A percentile compares a stretch with the other conserved stretches of the same genome.
phyloP scores from a whole-genome alignment of 139 green algal species.

The Tetradesmus obliquus region DNA sequence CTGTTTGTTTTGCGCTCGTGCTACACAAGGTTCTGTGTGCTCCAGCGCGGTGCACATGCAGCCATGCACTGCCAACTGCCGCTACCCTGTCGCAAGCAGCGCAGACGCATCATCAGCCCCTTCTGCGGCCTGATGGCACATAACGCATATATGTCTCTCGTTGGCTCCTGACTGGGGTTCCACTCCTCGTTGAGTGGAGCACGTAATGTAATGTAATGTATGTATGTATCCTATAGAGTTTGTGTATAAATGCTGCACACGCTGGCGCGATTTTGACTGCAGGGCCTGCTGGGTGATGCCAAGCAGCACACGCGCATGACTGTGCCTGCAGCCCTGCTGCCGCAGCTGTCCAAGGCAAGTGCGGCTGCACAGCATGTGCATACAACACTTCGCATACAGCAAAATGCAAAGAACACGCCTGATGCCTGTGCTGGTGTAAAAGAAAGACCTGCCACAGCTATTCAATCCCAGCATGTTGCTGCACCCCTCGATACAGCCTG shows the following conservation, averaged over 20 bases:
- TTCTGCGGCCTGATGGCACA: no score
- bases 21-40: no score
- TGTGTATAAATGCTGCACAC: no score
- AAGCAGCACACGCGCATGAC: background rate
- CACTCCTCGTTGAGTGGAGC: background rate
- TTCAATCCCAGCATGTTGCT: background rate
- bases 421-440: background rate
- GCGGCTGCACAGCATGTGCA: background rate
- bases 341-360: slow-evolving; percentile 1
- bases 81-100: no score
- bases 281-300: background rate
- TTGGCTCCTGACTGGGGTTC: background rate
- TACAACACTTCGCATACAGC: background rate
- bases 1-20: no score
- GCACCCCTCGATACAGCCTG: background rate
- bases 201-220: no score
- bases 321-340: background rate
- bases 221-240: no score
- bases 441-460: background rate
- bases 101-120: no score
- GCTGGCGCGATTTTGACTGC: background rate
- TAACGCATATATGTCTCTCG: background rate
- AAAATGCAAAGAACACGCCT: background rate
- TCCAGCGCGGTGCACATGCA: no score
- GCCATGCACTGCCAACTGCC: no score